Evolutionary conservation across 768 basidiomycete genomes (phyloP), one percentile per base, ranked within the genome.

Genomic region (Hypsizygus marmoreus): DNA sequence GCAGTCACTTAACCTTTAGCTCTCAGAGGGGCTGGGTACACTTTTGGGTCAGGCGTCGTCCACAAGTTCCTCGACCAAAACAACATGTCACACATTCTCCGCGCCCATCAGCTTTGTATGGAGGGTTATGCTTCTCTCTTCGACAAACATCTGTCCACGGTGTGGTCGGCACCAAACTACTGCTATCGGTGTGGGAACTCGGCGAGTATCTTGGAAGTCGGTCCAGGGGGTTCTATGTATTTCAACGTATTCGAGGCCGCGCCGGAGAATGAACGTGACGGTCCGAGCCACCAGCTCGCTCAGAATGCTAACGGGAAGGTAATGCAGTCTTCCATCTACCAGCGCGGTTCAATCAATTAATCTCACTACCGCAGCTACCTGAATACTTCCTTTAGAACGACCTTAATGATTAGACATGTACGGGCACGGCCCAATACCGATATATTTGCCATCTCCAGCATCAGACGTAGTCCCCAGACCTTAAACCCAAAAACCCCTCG

Each of bases 161-260:
- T 99, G 6, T 99, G 97, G 97, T 91, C 88, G 16, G 97, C 97
- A 29, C 95, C 95, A 29, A 99, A 99, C 63, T 98, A 98, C 62
- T 97, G 95, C 67, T 98, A 97, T 69, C 84, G 97, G 33, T 98
- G 97, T 62, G 97, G 97, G 28, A 99, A 99, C 68, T 88, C 88
- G 43, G 97, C 97, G 17, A 93, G 90, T 56, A 95, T 98, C 56
- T 73, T 98, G 47, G 95, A 98, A 71, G 91, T 99, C 30, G 89
- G 91, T 0, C 95, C 95, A 4, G 90, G 84, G 6, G 91, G 84
- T 33, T 71, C 72, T 13, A 87, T 89, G 79, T 91, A 87, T 67
- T 98, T 98, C 68, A 99, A 98, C 57, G 97, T 98, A 26, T 98
- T 99, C 63, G 91, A 95, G 53, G 97, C 97, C 3, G 97, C 97